These are phyloP conservation scores for Rhizophlyctis rosea DNA, from an alignment of 192 early-diverging fungal species.

Conservation along the genomic window DNA sequence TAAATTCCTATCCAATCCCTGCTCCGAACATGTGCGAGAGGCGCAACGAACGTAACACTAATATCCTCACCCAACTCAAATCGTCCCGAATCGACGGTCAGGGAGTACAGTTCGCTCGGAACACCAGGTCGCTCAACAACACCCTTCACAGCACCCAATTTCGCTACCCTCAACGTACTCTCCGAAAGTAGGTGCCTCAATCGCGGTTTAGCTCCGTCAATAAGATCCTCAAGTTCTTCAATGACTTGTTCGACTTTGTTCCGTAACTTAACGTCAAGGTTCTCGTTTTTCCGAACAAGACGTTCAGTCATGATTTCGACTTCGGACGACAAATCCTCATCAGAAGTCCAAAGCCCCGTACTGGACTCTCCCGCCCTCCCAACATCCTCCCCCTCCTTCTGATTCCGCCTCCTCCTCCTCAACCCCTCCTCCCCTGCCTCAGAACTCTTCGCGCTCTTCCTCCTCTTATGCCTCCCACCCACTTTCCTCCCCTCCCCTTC, in stretches of 20 bases:
- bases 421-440: too few relatives aligned
- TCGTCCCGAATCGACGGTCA: too few relatives aligned
- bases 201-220: constrained; percentile 50
- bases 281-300: background rate
- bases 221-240: constrained; percentile 54
- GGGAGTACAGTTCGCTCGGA: too few relatives aligned
- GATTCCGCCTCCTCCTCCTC: too few relatives aligned
- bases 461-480: too few relatives aligned
- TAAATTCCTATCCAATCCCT: constrained; percentile 96
- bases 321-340: background rate
- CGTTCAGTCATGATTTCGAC: too few relatives aligned
- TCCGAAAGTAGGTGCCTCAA: constrained; percentile 41
- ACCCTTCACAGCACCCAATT: too few relatives aligned
- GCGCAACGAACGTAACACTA: constrained; percentile 66
- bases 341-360: too few relatives aligned
- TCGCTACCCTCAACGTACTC: constrained; percentile 34
- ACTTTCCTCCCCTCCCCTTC: too few relatives aligned
- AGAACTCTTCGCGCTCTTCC: too few relatives aligned
- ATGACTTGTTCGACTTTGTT: constrained; percentile 29
- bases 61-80: constrained; percentile 80
- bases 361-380: constrained; percentile 12
- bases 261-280: constrained; percentile 6
- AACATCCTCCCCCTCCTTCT: constrained; percentile 22
- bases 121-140: too few relatives aligned
- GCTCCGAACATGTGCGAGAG: too few relatives aligned